Base-by-base conservation (phyloP, 1,139 yeast species). In the Kodamaea arcana region DNA sequence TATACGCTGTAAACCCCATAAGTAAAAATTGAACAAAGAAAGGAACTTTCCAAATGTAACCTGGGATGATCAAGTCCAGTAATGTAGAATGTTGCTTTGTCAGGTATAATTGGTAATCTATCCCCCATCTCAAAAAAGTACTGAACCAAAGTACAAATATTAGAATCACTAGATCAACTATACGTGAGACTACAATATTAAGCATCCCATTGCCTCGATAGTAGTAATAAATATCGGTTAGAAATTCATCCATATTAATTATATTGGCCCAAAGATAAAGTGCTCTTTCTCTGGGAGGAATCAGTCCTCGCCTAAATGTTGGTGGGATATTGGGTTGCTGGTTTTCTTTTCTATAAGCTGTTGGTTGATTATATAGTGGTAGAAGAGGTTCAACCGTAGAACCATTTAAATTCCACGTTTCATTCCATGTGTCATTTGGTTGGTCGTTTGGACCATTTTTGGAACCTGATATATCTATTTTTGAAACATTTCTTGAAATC, bases 211-310 rank as follows among this genome's bases (percentile, higher is more conserved):
- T 84, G 3, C 94, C 95, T 29, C 84, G 64, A 52, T 84, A 94
- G 54, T 88, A 92, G 36, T 74, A 71, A 57, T 94, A 92, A 6
- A 88, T 82, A 46, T 90, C 95, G 36, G 78, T 77, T 20, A 92
- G 65, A 48, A 92, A 92, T 33, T 79, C 75, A 58, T 92, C 98
- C 58, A 92, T 72, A 54, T 92, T 90, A 45, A 86, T 86, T 23
- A 92, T 87, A 50, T 92, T 92, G 1, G 97, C 95, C 97, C 98
- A 94, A 39, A 86, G 72, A 84, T 96, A 92, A 28, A 85, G 65
- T 0, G 97, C 96, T 33, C 90, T 63, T 53, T 90, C 97, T 45
- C 73, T 76, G 1, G 95, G 74, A 8, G 74, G 73, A 10, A 69
- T 67, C 30, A 4, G 32, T 7, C 22, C 22, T 18, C n/a, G n/a